Percentiles rank a stretch among this genome's conserved stretches.
Conservation (phyloP, 257 asterid species). For the Solanum piurae region DNA sequence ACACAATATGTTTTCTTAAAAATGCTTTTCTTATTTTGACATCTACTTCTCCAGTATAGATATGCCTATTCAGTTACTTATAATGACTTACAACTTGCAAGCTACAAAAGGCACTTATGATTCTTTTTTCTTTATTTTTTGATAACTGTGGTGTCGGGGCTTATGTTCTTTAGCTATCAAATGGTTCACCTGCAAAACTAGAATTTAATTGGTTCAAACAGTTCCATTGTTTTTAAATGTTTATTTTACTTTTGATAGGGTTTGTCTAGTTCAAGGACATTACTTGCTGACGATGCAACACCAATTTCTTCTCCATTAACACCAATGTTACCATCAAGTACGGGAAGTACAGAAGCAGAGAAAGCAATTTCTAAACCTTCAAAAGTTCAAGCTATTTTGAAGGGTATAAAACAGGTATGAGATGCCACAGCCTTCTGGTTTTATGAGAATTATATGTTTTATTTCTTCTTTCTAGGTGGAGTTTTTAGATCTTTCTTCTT, state of each 20-base stretch:
- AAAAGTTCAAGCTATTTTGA: conserved; percentile 74
- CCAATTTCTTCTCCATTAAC: conserved; percentile 80
- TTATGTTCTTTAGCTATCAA: background rate
- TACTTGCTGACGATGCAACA: conserved; percentile 51
- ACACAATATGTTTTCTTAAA: background rate
- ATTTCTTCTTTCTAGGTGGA: background rate
- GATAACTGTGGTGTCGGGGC: background rate
- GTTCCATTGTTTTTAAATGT: background rate
- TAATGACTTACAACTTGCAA: background rate
- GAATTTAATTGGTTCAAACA: background rate
- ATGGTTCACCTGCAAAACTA: background rate
- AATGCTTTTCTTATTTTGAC: background rate
- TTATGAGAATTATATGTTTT: background rate
- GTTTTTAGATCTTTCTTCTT: background rate
- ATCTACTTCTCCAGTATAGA: background rate
- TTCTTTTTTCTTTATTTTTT: background rate
- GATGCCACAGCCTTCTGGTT: background rate
- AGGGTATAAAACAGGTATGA: conserved; percentile 75
- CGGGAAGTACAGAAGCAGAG: conserved; percentile 54
- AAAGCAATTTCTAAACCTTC: conserved; percentile 48
- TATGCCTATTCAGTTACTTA: background rate
- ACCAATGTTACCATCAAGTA: conserved; percentile 44
- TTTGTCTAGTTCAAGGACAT: conserved; percentile 31
- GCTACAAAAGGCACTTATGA: background rate
- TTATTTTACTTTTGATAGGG: background rate